Evolutionary conservation across 2,329 filamentous ascomycete genomes (phyloP), one percentile per base, ranked within the genome.

Genomic region (Clonostachys solani): DNA sequence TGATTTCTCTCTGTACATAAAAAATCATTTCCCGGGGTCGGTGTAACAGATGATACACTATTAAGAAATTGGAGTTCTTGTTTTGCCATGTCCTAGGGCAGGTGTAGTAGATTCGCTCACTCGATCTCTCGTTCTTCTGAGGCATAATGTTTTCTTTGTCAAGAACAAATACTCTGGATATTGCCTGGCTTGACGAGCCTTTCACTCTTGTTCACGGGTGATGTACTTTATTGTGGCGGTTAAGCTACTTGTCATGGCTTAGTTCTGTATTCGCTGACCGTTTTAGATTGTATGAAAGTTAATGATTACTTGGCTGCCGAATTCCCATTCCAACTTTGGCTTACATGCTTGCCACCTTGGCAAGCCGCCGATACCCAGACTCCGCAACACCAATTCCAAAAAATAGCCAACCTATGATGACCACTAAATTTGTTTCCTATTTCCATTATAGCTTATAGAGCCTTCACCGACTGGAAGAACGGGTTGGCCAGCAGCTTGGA

Each of bases 381-480:
- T 23, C n/a, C 13, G 33, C 7, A 5, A 15, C 40, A 8, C 10
- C 40, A 16, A 40, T 47, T 12, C 41, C 33, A 18, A 9, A 42
- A 34, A 23, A 3, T 47, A 40, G 29, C 44, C 40, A 19, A 33
- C 16, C 15, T 40, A 10, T 8, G 23, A 4, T 29, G 23, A 29
- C 23, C 23, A 29, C 23, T 29, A 29, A 33, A 37, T 45, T 17
- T 5, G 15, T 29, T 37, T 9, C 19, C 12, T 18, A 12, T 17
- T 33, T 37, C 23, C 23, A 29, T 29, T 4, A 10, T 29, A 10
- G 19, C 35, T 67, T 60, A 81, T 56, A 83, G 57, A 9, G 77
- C 69, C 65, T 79, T 79, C 38, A 83, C 72, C 9, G 79, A 80
- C 56, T 86, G 76, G 60, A 92, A 92, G 60, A 92, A 92, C 1